phyloP scores from a whole-genome alignment of 805 yeast species.

The Nakazawaea populi region DNA sequence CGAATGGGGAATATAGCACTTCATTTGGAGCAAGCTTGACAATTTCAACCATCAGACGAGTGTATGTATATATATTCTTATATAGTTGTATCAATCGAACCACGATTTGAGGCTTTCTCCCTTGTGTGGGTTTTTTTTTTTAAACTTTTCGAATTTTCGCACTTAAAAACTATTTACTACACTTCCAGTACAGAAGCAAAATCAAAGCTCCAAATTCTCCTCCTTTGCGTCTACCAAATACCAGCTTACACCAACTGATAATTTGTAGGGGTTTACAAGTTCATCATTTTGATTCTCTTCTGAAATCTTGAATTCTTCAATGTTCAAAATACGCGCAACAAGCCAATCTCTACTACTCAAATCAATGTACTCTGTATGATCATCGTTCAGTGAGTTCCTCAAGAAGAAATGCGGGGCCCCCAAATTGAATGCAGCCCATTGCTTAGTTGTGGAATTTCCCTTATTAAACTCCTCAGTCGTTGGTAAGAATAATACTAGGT shows the following conservation, averaged over 20 bases:
- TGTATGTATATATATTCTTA: neutral
- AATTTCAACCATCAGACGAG: neutral
- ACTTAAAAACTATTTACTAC: neutral
- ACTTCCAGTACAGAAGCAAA: neutral
- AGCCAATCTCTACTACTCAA: slow-evolving; percentile 67
- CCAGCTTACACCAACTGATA: slow-evolving; percentile 62
- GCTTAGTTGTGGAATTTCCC: slow-evolving; percentile 8
- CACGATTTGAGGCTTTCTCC: neutral
- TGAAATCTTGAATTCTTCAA: slow-evolving; percentile 49
- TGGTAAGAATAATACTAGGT: slow-evolving; percentile 80
- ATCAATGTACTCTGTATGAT: slow-evolving; percentile 13
- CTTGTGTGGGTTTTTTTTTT: neutral
- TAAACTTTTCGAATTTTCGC: neutral
- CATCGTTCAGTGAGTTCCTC: slow-evolving; percentile 25
- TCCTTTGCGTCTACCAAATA: slow-evolving; percentile 51
- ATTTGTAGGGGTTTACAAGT: slow-evolving; percentile 56
- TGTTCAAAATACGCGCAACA: slow-evolving; percentile 59
- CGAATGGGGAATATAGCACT: neutral
- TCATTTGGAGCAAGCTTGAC: slow-evolving; percentile 2
- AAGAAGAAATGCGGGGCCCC: slow-evolving; percentile 84
- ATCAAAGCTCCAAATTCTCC: slow-evolving; percentile 17
- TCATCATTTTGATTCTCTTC: slow-evolving; percentile 31
- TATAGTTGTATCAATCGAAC: too few relatives aligned
- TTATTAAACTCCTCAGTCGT: slow-evolving; percentile 29
- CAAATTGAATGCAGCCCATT: slow-evolving; percentile 91